Conservation (phyloP, 2,329 filamentous ascomycete genomes). For the Diaporthe caulivora region DNA sequence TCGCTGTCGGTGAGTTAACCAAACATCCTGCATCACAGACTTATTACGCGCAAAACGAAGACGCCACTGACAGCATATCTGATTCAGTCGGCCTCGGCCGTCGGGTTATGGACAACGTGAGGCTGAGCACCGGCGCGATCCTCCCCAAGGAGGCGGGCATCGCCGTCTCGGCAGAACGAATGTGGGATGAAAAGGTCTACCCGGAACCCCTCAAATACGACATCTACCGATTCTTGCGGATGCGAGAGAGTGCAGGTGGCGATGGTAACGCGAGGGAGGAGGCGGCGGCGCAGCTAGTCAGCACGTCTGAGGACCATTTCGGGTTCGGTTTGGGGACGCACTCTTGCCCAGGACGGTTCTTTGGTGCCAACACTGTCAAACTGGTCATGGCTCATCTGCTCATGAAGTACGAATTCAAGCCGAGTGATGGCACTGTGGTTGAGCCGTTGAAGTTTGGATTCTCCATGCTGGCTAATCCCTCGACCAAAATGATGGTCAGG, state of each 20-base stretch:
- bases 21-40: no score
- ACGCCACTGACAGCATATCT: not conserved
- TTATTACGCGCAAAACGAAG: no score
- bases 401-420: conserved; percentile 1
- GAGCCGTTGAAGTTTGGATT: not conserved
- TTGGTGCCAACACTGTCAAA: not conserved
- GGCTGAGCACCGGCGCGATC: not conserved
- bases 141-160: not conserved
- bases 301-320: not conserved
- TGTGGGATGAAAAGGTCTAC: not conserved
- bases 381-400: not conserved
- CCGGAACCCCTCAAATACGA: not conserved
- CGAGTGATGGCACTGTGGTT: not conserved
- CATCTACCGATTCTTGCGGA: not conserved
- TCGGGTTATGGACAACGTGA: not conserved
- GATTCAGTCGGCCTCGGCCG: not conserved
- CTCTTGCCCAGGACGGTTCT: not conserved
- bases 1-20: not conserved
- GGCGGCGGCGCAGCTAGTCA: not conserved
- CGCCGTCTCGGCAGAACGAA: not conserved
- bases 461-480: not conserved
- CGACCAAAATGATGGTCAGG: not conserved
- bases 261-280: not conserved
- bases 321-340: not conserved
- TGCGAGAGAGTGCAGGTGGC: not conserved